These are phyloP conservation scores for Microbotryomycetes sp. DNA, from an alignment of 1,284 basidiomycete genomes.

Conservation along the genomic window DNA sequence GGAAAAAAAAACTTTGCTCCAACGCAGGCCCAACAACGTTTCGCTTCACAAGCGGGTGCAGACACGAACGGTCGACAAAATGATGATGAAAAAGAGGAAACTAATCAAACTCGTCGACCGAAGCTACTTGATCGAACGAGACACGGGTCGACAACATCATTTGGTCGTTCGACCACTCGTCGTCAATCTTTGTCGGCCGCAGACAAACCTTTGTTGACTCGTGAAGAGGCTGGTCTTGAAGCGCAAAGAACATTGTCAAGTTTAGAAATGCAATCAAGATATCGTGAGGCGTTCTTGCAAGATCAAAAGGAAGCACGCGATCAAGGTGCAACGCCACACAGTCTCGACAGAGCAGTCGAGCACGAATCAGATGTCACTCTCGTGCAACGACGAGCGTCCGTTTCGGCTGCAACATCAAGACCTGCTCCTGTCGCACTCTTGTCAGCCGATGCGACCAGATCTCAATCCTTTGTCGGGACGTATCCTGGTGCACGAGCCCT, in stretches of 20 bases:
- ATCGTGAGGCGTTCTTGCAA: conserved; percentile 20
- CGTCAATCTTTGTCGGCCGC: conserved; percentile 6
- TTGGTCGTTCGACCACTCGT: not conserved
- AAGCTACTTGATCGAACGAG: not conserved
- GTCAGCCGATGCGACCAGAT: conserved; percentile 1
- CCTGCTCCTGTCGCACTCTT: conserved; percentile 17
- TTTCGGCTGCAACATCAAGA: conserved; percentile 11
- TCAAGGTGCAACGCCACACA: too few relatives aligned
- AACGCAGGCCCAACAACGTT: conserved; percentile 12
- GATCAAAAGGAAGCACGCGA: conserved; percentile 12
- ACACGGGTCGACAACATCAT: not conserved
- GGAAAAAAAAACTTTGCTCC: not conserved
- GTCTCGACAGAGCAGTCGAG: too few relatives aligned
- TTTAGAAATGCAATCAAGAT: conserved; percentile 26
- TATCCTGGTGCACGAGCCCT: not conserved
- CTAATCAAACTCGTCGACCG: conserved; percentile 5
- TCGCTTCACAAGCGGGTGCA: conserved; percentile 11
- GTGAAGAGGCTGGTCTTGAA: conserved; percentile 23
- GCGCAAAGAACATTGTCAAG: conserved; percentile 15
- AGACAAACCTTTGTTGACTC: conserved; percentile 12
- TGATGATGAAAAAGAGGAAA: conserved; percentile 23
- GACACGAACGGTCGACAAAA: conserved; percentile 16
- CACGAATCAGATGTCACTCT: too few relatives aligned
- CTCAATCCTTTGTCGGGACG: conserved; percentile 13
- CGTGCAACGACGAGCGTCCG: conserved; percentile 23